Conservation (phyloP, 108 stramenopile species). For the Skeletonema potamos region DNA sequence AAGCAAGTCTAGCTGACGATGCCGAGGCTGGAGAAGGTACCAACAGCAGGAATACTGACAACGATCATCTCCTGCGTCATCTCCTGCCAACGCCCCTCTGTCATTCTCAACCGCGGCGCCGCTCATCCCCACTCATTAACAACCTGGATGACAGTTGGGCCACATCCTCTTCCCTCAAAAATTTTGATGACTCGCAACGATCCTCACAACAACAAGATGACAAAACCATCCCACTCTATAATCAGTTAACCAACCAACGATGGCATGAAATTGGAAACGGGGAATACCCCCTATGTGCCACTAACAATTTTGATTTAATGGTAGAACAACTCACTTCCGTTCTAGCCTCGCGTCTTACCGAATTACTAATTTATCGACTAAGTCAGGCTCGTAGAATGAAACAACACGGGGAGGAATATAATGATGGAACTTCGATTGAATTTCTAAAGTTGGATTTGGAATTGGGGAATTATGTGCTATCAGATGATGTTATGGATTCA, state of each 20-base stretch:
- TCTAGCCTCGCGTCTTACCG: conserved; percentile 13
- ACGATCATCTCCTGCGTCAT: too few relatives aligned
- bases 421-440: not conserved
- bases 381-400: not conserved
- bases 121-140: not conserved
- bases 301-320: conserved; percentile 27
- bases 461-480: conserved; percentile 19
- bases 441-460: conserved; percentile 16
- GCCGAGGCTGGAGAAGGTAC: too few relatives aligned
- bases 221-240: not conserved
- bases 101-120: not conserved
- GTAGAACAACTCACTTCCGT: conserved; percentile 32
- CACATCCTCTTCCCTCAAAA: not conserved
- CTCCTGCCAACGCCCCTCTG: not conserved
- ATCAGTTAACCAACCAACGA: conserved; percentile 21
- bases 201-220: not conserved
- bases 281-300: conserved; percentile 11
- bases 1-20: too few relatives aligned
- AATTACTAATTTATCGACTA: conserved; percentile 11
- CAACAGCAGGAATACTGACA: not conserved
- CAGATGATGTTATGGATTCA: conserved; percentile 15
- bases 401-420: not conserved
- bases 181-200: not conserved
- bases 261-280: conserved; percentile 45
- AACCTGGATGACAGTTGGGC: not conserved